Conservation (phyloP, 2,329 filamentous ascomycete genomes). For the Blumeriella jaapii region DNA sequence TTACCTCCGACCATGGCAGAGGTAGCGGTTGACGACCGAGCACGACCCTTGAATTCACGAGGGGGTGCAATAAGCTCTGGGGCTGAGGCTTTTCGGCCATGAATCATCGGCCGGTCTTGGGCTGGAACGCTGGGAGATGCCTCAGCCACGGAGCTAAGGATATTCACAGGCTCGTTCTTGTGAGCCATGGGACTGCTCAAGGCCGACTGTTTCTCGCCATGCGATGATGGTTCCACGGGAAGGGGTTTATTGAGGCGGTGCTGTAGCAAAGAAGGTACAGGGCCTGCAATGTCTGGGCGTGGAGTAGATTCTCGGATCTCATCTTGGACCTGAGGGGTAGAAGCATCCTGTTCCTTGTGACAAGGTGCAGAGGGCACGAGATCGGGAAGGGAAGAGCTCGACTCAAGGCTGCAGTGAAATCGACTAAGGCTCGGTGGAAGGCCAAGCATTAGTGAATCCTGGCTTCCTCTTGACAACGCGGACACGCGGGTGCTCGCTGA, state of each 20-base stretch:
- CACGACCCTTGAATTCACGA: conserved; percentile 16
- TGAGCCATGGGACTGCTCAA: conserved; percentile 1
- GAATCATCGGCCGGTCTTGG: conserved; percentile 7
- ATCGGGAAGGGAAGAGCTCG: conserved; percentile 26
- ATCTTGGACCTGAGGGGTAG: conserved; percentile 5
- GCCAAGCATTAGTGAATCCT: conserved; percentile 21
- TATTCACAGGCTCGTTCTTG: conserved; percentile 2
- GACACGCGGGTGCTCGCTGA: conserved; percentile 23
- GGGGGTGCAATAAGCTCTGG: conserved; percentile 15
- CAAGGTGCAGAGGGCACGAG: conserved; percentile 20
- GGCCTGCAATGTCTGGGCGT: conserved; percentile 7
- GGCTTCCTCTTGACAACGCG: conserved; percentile 19
- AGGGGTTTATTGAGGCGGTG: conserved; percentile 15
- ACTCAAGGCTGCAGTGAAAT: conserved; percentile 21
- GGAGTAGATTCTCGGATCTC: conserved; percentile 9
- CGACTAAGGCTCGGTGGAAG: conserved; percentile 13
- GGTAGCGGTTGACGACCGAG: conserved; percentile 17
- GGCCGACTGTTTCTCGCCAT: conserved; percentile 8
- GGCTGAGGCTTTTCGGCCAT: conserved; percentile 24
- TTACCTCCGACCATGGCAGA: conserved; percentile 11
- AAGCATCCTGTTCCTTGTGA: conserved; percentile 13
- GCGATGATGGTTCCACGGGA: conserved; percentile 9
- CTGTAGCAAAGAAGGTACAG: conserved; percentile 5
- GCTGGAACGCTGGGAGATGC: conserved; percentile 7
- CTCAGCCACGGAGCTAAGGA: conserved; percentile 24